Evolutionary conservation across 106 monocot species (phyloP).

Genomic region (Allium fistulosum): DNA sequence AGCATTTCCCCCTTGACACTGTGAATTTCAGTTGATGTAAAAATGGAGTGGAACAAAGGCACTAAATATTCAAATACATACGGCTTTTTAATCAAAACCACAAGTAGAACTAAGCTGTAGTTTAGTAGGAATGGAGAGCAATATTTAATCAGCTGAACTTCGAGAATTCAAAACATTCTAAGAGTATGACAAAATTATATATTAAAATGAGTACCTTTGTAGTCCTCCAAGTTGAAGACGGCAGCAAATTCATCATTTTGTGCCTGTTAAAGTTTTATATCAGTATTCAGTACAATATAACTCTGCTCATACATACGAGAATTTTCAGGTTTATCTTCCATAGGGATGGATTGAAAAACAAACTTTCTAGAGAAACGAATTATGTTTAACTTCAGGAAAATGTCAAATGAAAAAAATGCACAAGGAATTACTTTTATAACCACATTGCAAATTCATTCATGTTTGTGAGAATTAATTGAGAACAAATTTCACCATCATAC

Average conservation of each 20-base stretch:
- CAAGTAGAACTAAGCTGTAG: neutral
- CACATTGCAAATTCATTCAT: too few relatives aligned
- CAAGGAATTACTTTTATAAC: too few relatives aligned
- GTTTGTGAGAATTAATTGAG: too few relatives aligned
- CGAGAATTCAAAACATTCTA: neutral
- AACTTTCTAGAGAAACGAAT: too few relatives aligned
- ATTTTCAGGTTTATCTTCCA: too few relatives aligned
- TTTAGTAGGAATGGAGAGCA: too few relatives aligned
- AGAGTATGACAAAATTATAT: neutral
- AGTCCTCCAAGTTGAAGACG: conserved; percentile 89
- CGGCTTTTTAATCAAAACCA: neutral
- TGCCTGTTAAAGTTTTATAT: conserved; percentile 34
- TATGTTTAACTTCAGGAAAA: too few relatives aligned
- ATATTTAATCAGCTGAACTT: neutral
- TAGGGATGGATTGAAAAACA: too few relatives aligned
- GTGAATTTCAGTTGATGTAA: conserved; percentile 5
- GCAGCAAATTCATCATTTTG: conserved; percentile 90
- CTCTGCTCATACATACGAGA: too few relatives aligned
- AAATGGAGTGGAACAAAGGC: neutral
- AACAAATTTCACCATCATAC: too few relatives aligned
- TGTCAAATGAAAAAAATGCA: too few relatives aligned
- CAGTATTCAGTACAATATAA: neutral
- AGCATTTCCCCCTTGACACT: conserved; percentile 85
- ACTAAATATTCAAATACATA: neutral
- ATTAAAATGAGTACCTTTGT: conserved; percentile 43